Evolutionary conservation across 2,329 filamentous ascomycete genomes (phyloP).

Genomic region (Dothistroma septosporum): DNA sequence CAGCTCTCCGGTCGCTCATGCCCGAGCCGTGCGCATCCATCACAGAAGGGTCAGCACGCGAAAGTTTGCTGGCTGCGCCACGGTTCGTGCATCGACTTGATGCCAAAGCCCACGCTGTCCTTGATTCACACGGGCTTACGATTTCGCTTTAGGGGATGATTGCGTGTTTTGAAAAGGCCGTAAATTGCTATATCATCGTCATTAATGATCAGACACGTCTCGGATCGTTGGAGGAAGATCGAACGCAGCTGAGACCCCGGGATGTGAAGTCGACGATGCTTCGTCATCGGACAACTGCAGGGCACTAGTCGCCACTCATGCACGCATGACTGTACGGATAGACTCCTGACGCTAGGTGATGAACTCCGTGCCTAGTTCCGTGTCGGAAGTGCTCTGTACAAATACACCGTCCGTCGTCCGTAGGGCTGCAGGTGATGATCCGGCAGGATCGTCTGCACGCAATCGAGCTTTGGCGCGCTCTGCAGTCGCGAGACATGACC

Average conservation of each 20-base stretch:
- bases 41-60: background rate
- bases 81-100: no score
- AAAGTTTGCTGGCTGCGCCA: background rate
- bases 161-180: background rate
- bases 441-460: background rate
- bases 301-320: background rate
- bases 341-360: no score
- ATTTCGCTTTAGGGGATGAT: background rate
- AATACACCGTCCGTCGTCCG: background rate
- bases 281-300: background rate
- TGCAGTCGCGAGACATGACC: background rate
- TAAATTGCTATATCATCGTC: no score
- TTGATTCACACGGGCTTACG: background rate
- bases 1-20: background rate
- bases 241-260: no score
- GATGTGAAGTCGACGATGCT: no score
- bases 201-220: no score
- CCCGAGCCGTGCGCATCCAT: background rate
- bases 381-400: no score
- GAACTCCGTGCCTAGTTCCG: no score
- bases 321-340: background rate
- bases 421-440: background rate
- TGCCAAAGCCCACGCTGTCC: no score
- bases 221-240: background rate
- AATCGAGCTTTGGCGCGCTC: background rate